Conservation (phyloP, 345 rosid genomes). For the Rhodamnia argentea region DNA sequence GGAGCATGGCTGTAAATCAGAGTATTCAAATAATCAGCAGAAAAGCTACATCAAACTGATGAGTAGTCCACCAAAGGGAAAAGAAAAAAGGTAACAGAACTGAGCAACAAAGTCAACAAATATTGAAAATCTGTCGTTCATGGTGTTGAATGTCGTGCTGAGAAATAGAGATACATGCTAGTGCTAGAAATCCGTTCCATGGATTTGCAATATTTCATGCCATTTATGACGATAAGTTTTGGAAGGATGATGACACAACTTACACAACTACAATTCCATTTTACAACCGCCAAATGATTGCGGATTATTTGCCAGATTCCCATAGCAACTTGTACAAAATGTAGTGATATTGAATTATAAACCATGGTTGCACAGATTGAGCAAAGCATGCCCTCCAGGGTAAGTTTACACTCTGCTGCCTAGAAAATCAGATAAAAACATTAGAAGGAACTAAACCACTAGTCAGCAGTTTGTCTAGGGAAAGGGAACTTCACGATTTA, state of each 20-base stretch:
- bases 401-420: background rate
- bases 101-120: background rate
- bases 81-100: background rate
- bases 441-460: background rate
- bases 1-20: slow-evolving; percentile 39
- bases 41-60: background rate
- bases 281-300: background rate
- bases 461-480: background rate
- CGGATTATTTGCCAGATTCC: background rate
- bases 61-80: background rate
- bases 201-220: background rate
- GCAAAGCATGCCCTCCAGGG: background rate
- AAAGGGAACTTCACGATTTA: background rate
- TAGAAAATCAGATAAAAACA: background rate
- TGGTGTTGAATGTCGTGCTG: background rate
- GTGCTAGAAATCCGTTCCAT: background rate
- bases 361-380: background rate
- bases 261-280: background rate
- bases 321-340: background rate
- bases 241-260: too few relatives aligned
- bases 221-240: background rate
- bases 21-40: background rate
- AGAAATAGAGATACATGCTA: background rate
- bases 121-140: background rate
- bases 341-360: background rate